Base-by-base conservation (phyloP, 768 basidiomycete species). In the Saitozyma podzolica region DNA sequence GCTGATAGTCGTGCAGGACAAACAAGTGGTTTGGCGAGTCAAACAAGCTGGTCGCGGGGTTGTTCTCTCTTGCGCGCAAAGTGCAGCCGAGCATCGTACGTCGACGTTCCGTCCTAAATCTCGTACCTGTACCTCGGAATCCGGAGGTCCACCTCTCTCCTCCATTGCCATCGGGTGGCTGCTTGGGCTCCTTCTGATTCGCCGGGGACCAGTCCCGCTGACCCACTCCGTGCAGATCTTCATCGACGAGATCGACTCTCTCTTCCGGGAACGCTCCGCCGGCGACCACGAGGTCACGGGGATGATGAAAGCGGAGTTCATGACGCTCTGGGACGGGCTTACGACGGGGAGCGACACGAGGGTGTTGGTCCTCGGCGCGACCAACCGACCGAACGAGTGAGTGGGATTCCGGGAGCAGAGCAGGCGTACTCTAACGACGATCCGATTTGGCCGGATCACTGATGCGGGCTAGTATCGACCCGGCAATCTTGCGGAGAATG, bases 201-300 rank as follows among this genome's bases (percentile, higher is more conserved):
- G 45, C 11, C 45, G 45, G 45, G 29, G 29, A 29, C 29, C 29
- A 29, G 5, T 29, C 5, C 29, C 29, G 29, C 29, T 29, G 29
- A 29, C 5, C 29, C 29, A 5, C 29, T 29, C 29, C 29, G 29
- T 29, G 29, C 60, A 80, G 78, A 94, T 99, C 68, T 99, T 99
- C 80, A 96, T 98, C 73, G 95, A 99, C 77, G 96, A 98, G 80
- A 97, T 99, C 68, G 95, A 99, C 73, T 91, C 90, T 0, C 92
- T 99, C 79, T 81, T 99, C 77, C 84, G 94, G 58, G 91, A 95
- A 77, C 84, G 96, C 64, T 87, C 87, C 37, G 85, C 86, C 59
- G 88, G 88, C 9, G 95, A 98, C 73, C 96, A 99, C 76, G 96
- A 99, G 73, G 95, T 92, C 56, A 98, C 93, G 42, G 93, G 89